Base-by-base conservation (phyloP, 75 land plant genomes). In the Pseudotsuga menziesii region DNA sequence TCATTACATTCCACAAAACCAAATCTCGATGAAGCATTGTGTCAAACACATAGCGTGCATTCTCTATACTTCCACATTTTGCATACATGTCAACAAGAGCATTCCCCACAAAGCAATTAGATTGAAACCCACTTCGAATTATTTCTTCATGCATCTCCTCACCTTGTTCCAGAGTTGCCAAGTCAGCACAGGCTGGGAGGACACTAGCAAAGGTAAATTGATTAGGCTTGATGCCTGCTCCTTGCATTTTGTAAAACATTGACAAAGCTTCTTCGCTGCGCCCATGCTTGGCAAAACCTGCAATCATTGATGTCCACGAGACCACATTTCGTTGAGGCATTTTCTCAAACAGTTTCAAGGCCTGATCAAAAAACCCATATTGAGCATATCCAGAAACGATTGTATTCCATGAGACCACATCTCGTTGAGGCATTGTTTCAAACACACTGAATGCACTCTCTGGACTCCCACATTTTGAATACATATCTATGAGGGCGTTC, bases 401-500 rank as follows among this genome's bases (percentile, higher is more conserved):
- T 84, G 82, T 75, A 73, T 87, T 56, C 89, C 89, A 36, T 69
- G 77, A 69, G 56, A 78, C 54, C 27, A 80, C 72, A 54, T 83
- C 85, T 63, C 25, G 27, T 25, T 27, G 39, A 25, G 81, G 88
- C 86, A 89, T 86, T 29, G 80, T 74, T 26, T 48, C 4, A 61
- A 89, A 84, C 64, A 78, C 57, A 44, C 36, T 14, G 16, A 88
- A 35, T 4, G 82, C 89, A 79, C 56, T 17, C 62, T 77, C 77
- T 11, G 14, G 44, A 75, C 52, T 36, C 41, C 84, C 81, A 75
- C 75, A 82, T 79, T 82, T 82, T 72, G 82, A 72, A 62, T 83
- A 86, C 86, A 86, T 84, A 57, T 84, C 83, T n/a, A 86, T 81
- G 60, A 86, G 86, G 9, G 83, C 86, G 61, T 75, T 84, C 35